Base-by-base conservation (phyloP, 768 basidiomycete genomes). In the Sporobolomyces phaffii region DNA sequence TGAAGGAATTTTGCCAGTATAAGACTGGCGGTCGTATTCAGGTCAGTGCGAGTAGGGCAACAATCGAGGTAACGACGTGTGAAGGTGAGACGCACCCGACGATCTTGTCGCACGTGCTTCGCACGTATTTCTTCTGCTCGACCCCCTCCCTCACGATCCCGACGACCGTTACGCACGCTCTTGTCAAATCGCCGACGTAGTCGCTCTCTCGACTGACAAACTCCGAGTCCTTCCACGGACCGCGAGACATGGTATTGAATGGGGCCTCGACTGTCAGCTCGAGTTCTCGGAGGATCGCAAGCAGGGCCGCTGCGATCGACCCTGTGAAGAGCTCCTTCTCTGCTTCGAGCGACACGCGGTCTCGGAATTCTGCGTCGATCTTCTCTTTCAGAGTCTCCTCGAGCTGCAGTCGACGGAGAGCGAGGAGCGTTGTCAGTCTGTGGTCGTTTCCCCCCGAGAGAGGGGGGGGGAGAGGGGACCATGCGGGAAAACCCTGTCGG, bases 121-220 rank as follows among this genome's bases (percentile, higher is more conserved):
- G 82, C 47, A 91, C 76, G 77, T 93, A 98, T 76, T 91, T 96
- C 83, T 96, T 96, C 74, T 91, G 89, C 78, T 98, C 92, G 14
- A 98, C 82, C 13, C 88, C 81, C 4, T 87, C 86, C 66, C 87
- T 86, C 58, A 94, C 84, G 17, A 82, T 79, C 52, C 90, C 90
- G 4, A 86, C 81, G 11, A 92, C 85, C 74, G 86, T 84, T 71
- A 90, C 88, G 29, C 88, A 81, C 1, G 85, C 84, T 52, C 82
- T 84, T 5, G 88, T 83, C 22, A 98, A 79, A 54, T 94, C 92
- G 7, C 80, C 80, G 6, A 90, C 83, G 75, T 93, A 96, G 1
- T 83, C 80, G 0, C 91, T 94, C 60, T 87, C 87, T 0, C 91
- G 89, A 65, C 86, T 89, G 73, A 99, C 96, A 77, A 90, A 86